Conservation (phyloP, 2,329 filamentous ascomycete genomes). For the Rhytidhysteron rufulum region DNA sequence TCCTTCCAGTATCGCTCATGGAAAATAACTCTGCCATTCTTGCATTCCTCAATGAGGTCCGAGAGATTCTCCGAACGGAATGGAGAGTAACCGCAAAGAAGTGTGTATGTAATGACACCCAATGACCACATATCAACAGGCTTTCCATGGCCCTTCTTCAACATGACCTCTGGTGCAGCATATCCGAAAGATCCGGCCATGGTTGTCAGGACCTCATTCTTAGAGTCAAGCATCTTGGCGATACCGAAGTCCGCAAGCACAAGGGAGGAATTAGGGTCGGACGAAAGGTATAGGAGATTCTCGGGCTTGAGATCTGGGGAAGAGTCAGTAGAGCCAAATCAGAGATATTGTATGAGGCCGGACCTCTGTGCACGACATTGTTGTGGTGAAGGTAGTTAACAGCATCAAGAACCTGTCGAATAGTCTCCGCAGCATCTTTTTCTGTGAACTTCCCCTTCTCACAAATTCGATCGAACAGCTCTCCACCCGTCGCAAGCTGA, state of each 20-base stretch:
- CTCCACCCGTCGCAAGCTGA: constrained; percentile 89
- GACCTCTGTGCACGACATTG: constrained; percentile 94
- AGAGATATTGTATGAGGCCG: constrained; percentile 8
- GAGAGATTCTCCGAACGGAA: constrained; percentile 93
- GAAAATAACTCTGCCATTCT: constrained; percentile 78
- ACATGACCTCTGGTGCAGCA: constrained; percentile 95
- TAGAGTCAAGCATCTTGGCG: constrained; percentile 91
- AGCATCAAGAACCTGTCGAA: constrained; percentile 86
- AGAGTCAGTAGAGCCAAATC: constrained; percentile 15
- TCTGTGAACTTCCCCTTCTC: constrained; percentile 98
- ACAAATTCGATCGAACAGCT: constrained; percentile 97
- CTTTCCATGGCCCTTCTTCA: constrained; percentile 95
- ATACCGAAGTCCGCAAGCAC: constrained; percentile 98
- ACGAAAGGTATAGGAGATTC: constrained; percentile 90
- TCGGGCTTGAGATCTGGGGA: constrained; percentile 87
- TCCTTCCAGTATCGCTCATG: constrained; percentile 99
- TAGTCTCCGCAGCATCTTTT: constrained; percentile 94
- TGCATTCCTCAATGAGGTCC: constrained; percentile 94
- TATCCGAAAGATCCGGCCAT: constrained; percentile 99
- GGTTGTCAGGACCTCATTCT: constrained; percentile 88
- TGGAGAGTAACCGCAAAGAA: constrained; percentile 96
- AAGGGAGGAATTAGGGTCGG: constrained; percentile 71
- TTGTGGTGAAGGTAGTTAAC: constrained; percentile 93
- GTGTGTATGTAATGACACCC: constrained; percentile 96
- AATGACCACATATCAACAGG: constrained; percentile 99